Evolutionary conservation across 75 land plant genomes (phyloP), one percentile per base, ranked within the genome.

Genomic region (Pinus taeda): DNA sequence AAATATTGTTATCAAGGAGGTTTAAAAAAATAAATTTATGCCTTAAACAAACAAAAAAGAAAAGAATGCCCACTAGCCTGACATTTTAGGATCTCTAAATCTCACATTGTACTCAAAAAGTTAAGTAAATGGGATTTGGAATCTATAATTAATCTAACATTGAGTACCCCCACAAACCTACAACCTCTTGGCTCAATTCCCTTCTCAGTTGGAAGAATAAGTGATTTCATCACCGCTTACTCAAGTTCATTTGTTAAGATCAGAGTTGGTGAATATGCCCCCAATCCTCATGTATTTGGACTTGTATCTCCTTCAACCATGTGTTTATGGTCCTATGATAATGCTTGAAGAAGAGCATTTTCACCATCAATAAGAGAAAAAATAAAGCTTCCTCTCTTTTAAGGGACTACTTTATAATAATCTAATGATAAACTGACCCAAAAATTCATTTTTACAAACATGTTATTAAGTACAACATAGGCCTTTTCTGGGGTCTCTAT

Each of bases 261-360:
- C 3, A 98, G 98, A 30, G 98, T 95, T 4, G 99, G 98, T 57
- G 99, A 97, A 79, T 94, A 97, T 12, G 99, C 99, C 4, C 99
- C 99, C 99, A 97, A 94, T 63, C 99, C 99, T 71, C 99, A 98
- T 36, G 99, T 97, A 77, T 97, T 97, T 5, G 99, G 98, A 20
- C 99, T 98, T 2, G 89, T 89, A 74, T 97, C 99, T 62, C 97
- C 99, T 81, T 97, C 98, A 26, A 95, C 98, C 71, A 97, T 98
- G 75, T 95, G 86, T 83, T 97, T 97, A 82, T 97, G 99, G 71
- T 97, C 99, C 75, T 97, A 98, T 53, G 98, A 98, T 66, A 98
- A 97, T 42, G 90, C 95, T 21, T 94, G 79, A 42, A 98, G 91
- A 66, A 97, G 74, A 24, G 98, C 98, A 85, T 85, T 87, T 79